These are phyloP conservation scores for Echinochloa phyllopogon DNA, from an alignment of 176 grass and related monocot genomes.

Conservation along the genomic window DNA sequence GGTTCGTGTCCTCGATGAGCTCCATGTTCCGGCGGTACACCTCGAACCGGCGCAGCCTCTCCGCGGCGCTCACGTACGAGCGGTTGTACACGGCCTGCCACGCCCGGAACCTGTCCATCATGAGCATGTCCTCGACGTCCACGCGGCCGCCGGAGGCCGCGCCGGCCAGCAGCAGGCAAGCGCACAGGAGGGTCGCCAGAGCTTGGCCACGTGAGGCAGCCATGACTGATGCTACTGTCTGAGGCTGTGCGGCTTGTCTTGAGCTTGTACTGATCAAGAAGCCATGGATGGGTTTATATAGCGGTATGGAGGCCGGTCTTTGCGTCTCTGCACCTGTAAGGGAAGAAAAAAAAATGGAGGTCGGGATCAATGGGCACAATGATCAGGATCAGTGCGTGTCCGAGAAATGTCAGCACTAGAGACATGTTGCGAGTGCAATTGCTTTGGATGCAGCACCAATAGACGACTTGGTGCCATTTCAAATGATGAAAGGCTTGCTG, in stretches of 20 bases:
- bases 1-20: conserved; percentile 42
- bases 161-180: background rate
- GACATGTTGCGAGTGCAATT: background rate
- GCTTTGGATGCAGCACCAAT: background rate
- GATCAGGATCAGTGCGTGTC: background rate
- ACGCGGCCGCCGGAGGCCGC: background rate
- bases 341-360: background rate
- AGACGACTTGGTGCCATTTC: background rate
- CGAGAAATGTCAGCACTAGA: background rate
- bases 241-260: background rate
- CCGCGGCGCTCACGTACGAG: background rate
- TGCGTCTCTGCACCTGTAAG: background rate
- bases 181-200: background rate
- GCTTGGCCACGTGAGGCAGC: background rate
- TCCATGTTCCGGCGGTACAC: conserved; percentile 39
- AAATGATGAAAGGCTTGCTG: background rate
- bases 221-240: background rate
- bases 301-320: background rate
- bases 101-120: background rate
- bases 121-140: background rate
- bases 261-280: background rate
- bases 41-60: conserved; percentile 45
- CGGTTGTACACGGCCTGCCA: conserved; percentile 40
- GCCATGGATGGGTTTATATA: background rate
- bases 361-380: background rate